Percentiles rank a stretch among this genome's conserved stretches.
phyloP scores from a whole-genome alignment of 2,329 filamentous ascomycete species.

The Lachnellula cervina region DNA sequence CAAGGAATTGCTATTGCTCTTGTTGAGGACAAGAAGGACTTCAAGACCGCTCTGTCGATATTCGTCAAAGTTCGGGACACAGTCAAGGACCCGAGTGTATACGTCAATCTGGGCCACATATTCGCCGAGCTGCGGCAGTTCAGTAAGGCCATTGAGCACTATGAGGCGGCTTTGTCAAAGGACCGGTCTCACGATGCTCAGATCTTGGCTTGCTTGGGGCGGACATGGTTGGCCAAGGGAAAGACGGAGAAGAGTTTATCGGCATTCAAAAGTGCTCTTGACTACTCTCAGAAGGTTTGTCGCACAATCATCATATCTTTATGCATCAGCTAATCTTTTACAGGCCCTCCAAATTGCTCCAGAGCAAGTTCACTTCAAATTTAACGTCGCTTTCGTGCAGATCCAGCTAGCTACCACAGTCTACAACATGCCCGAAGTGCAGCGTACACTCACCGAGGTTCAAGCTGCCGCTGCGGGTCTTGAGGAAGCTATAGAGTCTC shows the following conservation, averaged over 20 bases:
- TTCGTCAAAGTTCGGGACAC: slow-evolving; percentile 90
- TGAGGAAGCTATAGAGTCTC: slow-evolving; percentile 74
- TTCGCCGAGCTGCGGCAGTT: slow-evolving; percentile 89
- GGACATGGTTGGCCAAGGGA: slow-evolving; percentile 64
- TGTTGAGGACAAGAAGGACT: slow-evolving; percentile 90
- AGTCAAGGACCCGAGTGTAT: slow-evolving; percentile 80
- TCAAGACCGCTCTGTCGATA: slow-evolving; percentile 74
- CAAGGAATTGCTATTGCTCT: slow-evolving; percentile 94
- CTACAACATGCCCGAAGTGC: slow-evolving; percentile 66
- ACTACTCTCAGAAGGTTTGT: slow-evolving; percentile 59
- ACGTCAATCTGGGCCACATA: slow-evolving; percentile 89
- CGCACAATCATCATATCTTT: background rate
- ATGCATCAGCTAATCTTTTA: slow-evolving; percentile 21
- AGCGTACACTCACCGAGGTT: slow-evolving; percentile 75
- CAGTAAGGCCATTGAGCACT: slow-evolving; percentile 87
- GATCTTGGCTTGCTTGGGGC: slow-evolving; percentile 65
- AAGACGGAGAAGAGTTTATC: slow-evolving; percentile 58
- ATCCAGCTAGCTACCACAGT: slow-evolving; percentile 86
- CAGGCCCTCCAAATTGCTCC: slow-evolving; percentile 73
- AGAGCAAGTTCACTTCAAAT: slow-evolving; percentile 85
- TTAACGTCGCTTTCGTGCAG: slow-evolving; percentile 97
- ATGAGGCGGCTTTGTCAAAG: slow-evolving; percentile 69
- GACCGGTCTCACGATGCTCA: slow-evolving; percentile 59
- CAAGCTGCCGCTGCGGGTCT: slow-evolving; percentile 75
- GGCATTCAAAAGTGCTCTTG: slow-evolving; percentile 59